Base-by-base conservation (phyloP, 768 basidiomycete genomes). In the Vararia minispora region DNA sequence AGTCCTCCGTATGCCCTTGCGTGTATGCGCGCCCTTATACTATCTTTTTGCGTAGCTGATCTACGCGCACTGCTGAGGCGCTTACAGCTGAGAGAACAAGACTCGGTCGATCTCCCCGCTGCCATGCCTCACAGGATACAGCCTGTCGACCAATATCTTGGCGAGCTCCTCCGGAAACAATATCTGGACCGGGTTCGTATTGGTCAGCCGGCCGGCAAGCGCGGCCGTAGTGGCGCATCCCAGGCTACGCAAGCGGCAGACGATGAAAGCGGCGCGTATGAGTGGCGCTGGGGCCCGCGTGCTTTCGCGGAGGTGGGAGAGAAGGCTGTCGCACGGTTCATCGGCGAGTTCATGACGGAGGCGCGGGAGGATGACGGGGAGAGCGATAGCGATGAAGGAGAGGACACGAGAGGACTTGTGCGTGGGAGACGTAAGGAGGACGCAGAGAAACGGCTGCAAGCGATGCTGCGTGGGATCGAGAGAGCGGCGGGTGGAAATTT, bases 201-300 rank as follows among this genome's bases (percentile, higher is more conserved):
- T 12, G 78, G 75, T 13, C 72, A 69, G 10, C 54, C 48, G 18
- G 71, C 64, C 35, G 58, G 56, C 0, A 81, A 80, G 46, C 72
- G 75, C 16, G 71, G 67, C 32, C 71, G 82, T 3, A n/a, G 63
- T 65, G 14, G 52, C 61, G 4, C 59, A 62, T 59, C 68, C 39
- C 13, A 58, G 43, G 61, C n/a, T n/a, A 58, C 33, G 47, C 45
- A 48, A 18, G 58, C 41, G 7, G 53, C 47, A 17, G 63, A 60
- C 26, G 57, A 59, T 14, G 57, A 60, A 6, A 69, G 64, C 12
- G 57, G 58, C 11, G 58, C 61, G 12, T 72, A 65, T 43, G 85
- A 89, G 51, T 89, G 86, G 88, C 71, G 76, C 13, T 97, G 91
- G 91, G 91, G 90, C 3, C 62, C 69, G 20, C 69, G 86, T 21